Percentiles rank a stretch among this genome's conserved stretches.
These are phyloP conservation scores for Cladophialophora immunda DNA, from an alignment of 2,329 filamentous ascomycete species.

Conservation along the genomic window DNA sequence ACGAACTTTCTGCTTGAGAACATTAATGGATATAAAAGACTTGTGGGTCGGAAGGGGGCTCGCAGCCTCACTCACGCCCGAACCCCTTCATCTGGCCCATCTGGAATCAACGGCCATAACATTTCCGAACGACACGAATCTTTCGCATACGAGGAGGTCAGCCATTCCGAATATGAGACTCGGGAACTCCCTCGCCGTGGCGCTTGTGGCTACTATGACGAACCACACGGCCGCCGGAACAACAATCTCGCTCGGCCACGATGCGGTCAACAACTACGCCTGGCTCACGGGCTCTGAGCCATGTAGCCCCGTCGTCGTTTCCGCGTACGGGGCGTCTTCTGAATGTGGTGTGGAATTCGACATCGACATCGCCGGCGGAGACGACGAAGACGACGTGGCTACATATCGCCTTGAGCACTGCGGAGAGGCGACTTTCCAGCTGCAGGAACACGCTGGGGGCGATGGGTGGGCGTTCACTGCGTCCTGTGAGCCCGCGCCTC, in stretches of 20 bases:
- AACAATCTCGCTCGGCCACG: conserved; percentile 11
- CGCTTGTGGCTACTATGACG: neutral
- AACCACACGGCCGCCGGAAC: neutral
- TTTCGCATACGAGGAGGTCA: neutral
- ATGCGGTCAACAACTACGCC: conserved; percentile 11
- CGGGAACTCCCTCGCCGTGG: neutral
- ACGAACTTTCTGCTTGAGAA: neutral
- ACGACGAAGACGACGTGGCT: neutral
- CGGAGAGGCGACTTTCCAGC: conserved; percentile 13
- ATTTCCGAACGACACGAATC: too few species aligned
- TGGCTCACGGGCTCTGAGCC: conserved; percentile 4
- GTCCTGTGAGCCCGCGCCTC: neutral
- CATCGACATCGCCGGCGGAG: neutral
- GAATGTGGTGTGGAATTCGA: neutral
- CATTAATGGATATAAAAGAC: neutral
- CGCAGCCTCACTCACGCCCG: too few species aligned
- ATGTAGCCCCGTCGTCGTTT: neutral
- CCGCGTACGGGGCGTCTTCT: neutral
- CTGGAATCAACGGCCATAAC: too few species aligned
- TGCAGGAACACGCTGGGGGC: neutral
- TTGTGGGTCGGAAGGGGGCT: too few species aligned
- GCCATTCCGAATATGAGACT: neutral
- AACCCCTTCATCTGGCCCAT: too few species aligned
- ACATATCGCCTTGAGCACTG: conserved; percentile 9
- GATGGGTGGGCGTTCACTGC: conserved; percentile 15